Base-by-base conservation (phyloP, 2,329 filamentous ascomycete genomes). In the Teratosphaeria gauchensis region DNA sequence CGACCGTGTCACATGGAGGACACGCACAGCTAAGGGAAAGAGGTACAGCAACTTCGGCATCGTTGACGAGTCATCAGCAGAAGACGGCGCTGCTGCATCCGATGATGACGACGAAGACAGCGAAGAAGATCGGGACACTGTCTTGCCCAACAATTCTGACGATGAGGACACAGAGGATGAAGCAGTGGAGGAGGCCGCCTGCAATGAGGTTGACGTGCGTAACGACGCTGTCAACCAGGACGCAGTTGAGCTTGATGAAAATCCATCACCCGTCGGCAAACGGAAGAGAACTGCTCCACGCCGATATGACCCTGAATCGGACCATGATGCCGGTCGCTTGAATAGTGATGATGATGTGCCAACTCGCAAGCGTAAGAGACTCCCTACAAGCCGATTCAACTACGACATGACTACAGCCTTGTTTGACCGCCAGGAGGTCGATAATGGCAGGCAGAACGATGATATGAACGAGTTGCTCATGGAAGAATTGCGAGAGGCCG, bases 1-100 rank as follows among this genome's bases (percentile, higher is more conserved):
- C 5, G 71, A 74, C 57, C 63, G 65, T 19, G 53, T 62, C 30
- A 59, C 60, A 0, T 70, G 66, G 60, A 61, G 59, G 33, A 56
- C 57, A 42, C 42, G 42, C 42, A 61, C 51, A 3, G 28, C 52
- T 35, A 56, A 33, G 58, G 57, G 5, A 8, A 51, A 56, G 38
- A 53, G 42, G 7, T 8, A 42, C 42, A 35, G 32, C 19, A 46
- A 55, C 6, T 42, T 14, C 28, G 24, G 52, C 8, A 21, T 53
- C 21, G 52, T 53, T 28, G 52, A 53, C 19, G 19, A 53, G 31
- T 54, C 11, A 51, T 38, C 19, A 53, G 31, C 42, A 55, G 58
- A 19, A 24, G 46, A 54, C 4, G 55, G 57, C 16, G 53, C 30
- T 53, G 59, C 59, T 51, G 48, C 58, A 61, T 52, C 56, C 48